Evolutionary conservation across 2,329 filamentous ascomycete species (phyloP).

Genomic region (Penicillium janthinellum): DNA sequence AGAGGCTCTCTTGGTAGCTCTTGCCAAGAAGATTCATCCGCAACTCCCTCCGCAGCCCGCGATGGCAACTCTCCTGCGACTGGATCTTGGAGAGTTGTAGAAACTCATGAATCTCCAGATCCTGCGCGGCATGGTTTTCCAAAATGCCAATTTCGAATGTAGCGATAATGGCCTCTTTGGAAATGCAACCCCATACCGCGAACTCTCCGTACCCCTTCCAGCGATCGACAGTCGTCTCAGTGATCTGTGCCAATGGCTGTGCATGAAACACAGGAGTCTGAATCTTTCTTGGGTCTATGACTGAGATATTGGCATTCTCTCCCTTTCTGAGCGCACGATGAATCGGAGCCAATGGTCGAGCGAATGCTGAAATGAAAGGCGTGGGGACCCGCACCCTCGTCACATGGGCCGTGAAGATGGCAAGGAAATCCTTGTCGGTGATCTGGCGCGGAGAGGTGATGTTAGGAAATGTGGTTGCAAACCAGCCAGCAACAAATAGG

Average conservation of each 20-base stretch:
- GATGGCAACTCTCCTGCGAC: background rate
- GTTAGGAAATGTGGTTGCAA: constrained; percentile 10
- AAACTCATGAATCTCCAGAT: constrained; percentile 26
- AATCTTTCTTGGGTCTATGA: constrained; percentile 36
- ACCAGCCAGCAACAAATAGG: constrained; percentile 32
- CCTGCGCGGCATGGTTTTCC: constrained; percentile 14
- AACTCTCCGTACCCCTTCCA: constrained; percentile 39
- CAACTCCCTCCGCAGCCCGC: constrained; percentile 19
- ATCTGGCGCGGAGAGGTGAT: constrained; percentile 20
- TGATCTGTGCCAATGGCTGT: constrained; percentile 22
- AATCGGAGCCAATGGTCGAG: constrained; percentile 30
- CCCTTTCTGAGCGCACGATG: constrained; percentile 33
- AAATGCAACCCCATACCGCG: constrained; percentile 38
- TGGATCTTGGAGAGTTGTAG: constrained; percentile 31
- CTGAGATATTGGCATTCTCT: constrained; percentile 29
- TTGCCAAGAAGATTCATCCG: background rate
- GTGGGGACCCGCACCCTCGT: constrained; percentile 20
- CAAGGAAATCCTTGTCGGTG: constrained; percentile 20
- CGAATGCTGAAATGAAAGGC: constrained; percentile 40
- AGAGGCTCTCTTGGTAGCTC: background rate
- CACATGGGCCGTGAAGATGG: constrained; percentile 30
- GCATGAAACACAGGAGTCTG: constrained; percentile 31
- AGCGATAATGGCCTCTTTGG: constrained; percentile 30
- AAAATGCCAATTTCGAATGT: constrained; percentile 30
- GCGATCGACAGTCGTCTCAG: background rate